phyloP scores from a whole-genome alignment of 2,329 filamentous ascomycete species.

The Aspergillus transmontanensis region DNA sequence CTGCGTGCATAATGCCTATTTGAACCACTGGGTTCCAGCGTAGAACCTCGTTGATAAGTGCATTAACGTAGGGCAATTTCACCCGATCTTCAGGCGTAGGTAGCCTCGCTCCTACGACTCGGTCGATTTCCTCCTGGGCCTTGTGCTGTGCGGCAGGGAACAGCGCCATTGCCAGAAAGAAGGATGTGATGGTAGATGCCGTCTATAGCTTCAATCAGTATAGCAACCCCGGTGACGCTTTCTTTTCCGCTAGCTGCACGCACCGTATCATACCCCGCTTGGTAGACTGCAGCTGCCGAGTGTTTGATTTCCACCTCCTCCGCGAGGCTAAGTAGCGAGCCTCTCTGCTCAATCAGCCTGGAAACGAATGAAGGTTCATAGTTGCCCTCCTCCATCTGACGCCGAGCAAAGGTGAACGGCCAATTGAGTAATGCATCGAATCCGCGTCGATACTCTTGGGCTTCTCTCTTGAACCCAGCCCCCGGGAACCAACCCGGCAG shows the following conservation, averaged over 20 bases:
- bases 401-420: slow-evolving; percentile 49
- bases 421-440: slow-evolving; percentile 34
- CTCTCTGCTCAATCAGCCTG: slow-evolving; percentile 38
- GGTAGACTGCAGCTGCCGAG: slow-evolving; percentile 43
- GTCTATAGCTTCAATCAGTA: slow-evolving; percentile 33
- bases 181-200: slow-evolving; percentile 43
- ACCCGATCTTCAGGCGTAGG: slow-evolving; percentile 41
- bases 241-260: background rate
- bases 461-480: slow-evolving; percentile 46
- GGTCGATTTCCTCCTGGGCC: slow-evolving; percentile 48
- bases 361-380: slow-evolving; percentile 45
- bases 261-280: slow-evolving; percentile 46
- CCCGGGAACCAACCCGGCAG: slow-evolving; percentile 52
- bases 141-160: slow-evolving; percentile 55
- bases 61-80: slow-evolving; percentile 38
- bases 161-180: slow-evolving; percentile 56
- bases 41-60: slow-evolving; percentile 39
- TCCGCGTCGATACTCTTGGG: slow-evolving; percentile 34
- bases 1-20: slow-evolving; percentile 33
- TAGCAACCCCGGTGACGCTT: background rate
- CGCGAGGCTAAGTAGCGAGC: slow-evolving; percentile 22
- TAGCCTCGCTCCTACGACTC: slow-evolving; percentile 35
- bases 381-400: slow-evolving; percentile 38
- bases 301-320: slow-evolving; percentile 31
- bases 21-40: slow-evolving; percentile 38